A percentile compares a stretch with the other conserved stretches of the same genome.
These are phyloP conservation scores for Penicillium hordei DNA, from an alignment of 2,329 filamentous ascomycete species.

Conservation along the genomic window DNA sequence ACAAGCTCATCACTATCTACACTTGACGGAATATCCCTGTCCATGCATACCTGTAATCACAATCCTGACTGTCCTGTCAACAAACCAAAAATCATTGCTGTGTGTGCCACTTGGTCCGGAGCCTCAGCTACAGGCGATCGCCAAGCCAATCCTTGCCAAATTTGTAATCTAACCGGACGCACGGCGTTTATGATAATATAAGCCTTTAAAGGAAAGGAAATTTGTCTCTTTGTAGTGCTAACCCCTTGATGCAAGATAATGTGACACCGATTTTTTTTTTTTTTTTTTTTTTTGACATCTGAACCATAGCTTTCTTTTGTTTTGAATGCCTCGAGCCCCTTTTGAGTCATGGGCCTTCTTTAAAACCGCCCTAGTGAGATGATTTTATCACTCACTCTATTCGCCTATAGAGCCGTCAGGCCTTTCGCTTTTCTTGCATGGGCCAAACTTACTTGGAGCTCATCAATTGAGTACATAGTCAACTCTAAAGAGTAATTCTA, in stretches of 20 bases:
- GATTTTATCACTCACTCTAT: not conserved
- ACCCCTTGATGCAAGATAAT: not conserved
- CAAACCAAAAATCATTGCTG: not conserved
- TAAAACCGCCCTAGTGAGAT: not conserved
- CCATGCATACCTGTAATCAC: slow-evolving; percentile 1
- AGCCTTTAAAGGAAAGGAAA: not conserved
- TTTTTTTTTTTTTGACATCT: too few species aligned
- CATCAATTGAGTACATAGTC: not conserved
- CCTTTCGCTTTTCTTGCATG: not conserved
- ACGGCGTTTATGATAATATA: not conserved
- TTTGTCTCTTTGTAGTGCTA: not conserved
- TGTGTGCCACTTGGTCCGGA: not conserved
- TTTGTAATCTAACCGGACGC: not conserved
- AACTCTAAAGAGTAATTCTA: not conserved
- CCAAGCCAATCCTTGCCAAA: not conserved
- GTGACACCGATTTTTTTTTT: not conserved
- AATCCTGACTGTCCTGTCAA: not conserved
- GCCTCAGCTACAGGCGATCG: not conserved
- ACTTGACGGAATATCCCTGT: not conserved
- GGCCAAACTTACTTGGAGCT: not conserved
- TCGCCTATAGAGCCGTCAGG: not conserved
- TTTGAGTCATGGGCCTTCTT: not conserved
- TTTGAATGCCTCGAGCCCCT: not conserved
- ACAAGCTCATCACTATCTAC: not conserved
- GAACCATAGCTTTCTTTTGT: too few species aligned